Percentiles rank a stretch among this genome's conserved stretches.
Evolutionary conservation across 805 yeast genomes (phyloP).

Genomic region (Yamadazyma insecticola): DNA sequence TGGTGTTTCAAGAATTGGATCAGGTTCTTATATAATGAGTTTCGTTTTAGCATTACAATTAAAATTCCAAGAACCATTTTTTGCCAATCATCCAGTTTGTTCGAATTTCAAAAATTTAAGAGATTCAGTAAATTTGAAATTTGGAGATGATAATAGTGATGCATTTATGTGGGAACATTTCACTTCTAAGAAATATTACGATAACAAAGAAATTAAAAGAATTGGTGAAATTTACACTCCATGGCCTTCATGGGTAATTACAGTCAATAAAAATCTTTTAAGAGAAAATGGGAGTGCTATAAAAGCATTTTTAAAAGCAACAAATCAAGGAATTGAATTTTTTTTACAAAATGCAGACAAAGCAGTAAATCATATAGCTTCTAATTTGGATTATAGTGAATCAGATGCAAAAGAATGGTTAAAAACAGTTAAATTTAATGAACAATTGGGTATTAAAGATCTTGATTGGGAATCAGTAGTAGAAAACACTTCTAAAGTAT

Average conservation of each 20-base stretch:
- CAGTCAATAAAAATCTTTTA: slow-evolving; percentile 40
- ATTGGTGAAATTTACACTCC: slow-evolving; percentile 91
- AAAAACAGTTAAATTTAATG: slow-evolving; percentile 64
- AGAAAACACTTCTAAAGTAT: slow-evolving; percentile 50
- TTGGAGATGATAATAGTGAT: slow-evolving; percentile 45
- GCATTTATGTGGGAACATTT: slow-evolving; percentile 97
- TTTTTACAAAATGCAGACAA: slow-evolving; percentile 59
- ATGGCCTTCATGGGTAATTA: slow-evolving; percentile 93
- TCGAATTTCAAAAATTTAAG: slow-evolving; percentile 72
- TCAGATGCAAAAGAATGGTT: slow-evolving; percentile 83
- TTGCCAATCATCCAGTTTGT: slow-evolving; percentile 50
- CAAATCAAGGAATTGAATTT: slow-evolving; percentile 65
- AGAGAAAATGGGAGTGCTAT: slow-evolving; percentile 17
- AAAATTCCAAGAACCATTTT: slow-evolving; percentile 50
- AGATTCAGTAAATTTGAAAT: slow-evolving; percentile 64
- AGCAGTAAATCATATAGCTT: slow-evolving; percentile 59
- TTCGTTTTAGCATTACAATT: slow-evolving; percentile 69
- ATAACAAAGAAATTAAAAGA: slow-evolving; percentile 68
- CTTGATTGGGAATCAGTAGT: slow-evolving; percentile 48
- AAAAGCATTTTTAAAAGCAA: slow-evolving; percentile 44
- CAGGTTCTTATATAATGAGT: slow-evolving; percentile 90
- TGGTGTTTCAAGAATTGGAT: slow-evolving; percentile 84
- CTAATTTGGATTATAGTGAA: slow-evolving; percentile 67
- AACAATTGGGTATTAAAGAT: slow-evolving; percentile 29
- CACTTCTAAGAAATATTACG: slow-evolving; percentile 83